A percentile compares a stretch with the other conserved stretches of the same genome.
These are phyloP conservation scores for Macrophomina phaseolina DNA, from an alignment of 2,329 filamentous ascomycete genomes.

Conservation along the genomic window DNA sequence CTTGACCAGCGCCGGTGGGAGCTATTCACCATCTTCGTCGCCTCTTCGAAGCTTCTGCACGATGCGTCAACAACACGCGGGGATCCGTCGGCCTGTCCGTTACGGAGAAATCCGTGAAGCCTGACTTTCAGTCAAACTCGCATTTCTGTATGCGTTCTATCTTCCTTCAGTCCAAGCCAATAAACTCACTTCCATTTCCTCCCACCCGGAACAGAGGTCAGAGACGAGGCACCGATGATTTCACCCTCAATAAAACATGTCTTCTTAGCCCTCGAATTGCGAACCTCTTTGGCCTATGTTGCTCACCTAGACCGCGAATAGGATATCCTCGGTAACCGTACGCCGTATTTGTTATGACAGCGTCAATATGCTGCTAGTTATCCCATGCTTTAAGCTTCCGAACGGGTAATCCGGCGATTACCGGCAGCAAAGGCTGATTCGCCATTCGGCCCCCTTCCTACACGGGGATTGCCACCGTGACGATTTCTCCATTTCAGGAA, in stretches of 20 bases:
- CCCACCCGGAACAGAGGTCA: too few species aligned
- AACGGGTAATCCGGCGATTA: not conserved
- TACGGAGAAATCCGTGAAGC: too few species aligned
- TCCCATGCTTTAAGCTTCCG: conserved; percentile 4
- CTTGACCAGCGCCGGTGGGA: not conserved
- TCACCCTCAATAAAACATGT: too few species aligned
- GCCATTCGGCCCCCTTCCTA: not conserved
- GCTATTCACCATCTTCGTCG: not conserved
- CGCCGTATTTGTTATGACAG: not conserved
- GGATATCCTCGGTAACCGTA: too few species aligned
- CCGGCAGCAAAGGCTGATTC: not conserved
- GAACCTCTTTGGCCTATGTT: too few species aligned
- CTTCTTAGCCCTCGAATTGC: too few species aligned
- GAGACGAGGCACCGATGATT: too few species aligned
- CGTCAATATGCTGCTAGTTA: not conserved
- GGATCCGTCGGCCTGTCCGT: not conserved
- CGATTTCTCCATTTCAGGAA: not conserved
- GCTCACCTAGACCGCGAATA: not conserved
- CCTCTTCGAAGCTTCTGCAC: not conserved
- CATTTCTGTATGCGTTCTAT: too few species aligned
- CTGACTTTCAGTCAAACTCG: too few species aligned
- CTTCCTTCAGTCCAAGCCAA: too few species aligned
- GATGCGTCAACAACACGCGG: not conserved
- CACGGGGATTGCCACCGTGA: not conserved
- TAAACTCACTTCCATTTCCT: too few species aligned